Evolutionary conservation across 371 early-diverging fungal genomes (phyloP), one percentile per base, ranked within the genome.

Genomic region (Chytridium lagenaria): DNA sequence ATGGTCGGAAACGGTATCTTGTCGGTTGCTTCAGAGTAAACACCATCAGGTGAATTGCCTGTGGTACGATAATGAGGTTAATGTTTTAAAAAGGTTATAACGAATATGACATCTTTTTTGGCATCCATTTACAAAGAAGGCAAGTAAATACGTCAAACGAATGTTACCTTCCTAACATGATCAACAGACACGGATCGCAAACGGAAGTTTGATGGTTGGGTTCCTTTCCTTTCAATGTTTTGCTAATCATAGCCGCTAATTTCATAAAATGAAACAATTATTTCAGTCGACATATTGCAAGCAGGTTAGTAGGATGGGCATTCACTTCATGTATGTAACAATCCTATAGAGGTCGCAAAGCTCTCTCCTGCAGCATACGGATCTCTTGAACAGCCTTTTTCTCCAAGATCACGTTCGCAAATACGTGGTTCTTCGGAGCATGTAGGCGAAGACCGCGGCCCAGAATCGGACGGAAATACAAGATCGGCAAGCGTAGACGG

Each of bases 1-100:
- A n/a, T 78, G 78, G 78, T 68, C 72, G 2, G 78, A 78, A 69
- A 75, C 75, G 5, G 75, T 78, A 5, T 51, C 78, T 0, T 74
- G 75, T 49, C 71, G 78, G 36, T 30, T 73, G 0, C 66, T 76
- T 1, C 79, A 75, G 49, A 75, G 76, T 63, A 76, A 78, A 63
- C 79, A 78, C 40, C 79, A 78, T 38, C 70, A 70, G 59, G 72
- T 67, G 30, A 23, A 28, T 31, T 28, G 3, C 16, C 26, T 10
- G 7, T 30, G 10, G 7, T 30, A 23, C 59, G 67, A 19, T 68
- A 5, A 49, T 33, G 33, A 51, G 39, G 59, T 7, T 19, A 28
- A 74, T 19, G 19, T 22, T 30, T 30, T 31, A 26, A 30, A 38
- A 77, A 67, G 57, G 55, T 73, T 28, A 80, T 74, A 50, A 75